Conservation (phyloP, 73 alveolate genomes). For the Tetrahymena thermophila region DNA sequence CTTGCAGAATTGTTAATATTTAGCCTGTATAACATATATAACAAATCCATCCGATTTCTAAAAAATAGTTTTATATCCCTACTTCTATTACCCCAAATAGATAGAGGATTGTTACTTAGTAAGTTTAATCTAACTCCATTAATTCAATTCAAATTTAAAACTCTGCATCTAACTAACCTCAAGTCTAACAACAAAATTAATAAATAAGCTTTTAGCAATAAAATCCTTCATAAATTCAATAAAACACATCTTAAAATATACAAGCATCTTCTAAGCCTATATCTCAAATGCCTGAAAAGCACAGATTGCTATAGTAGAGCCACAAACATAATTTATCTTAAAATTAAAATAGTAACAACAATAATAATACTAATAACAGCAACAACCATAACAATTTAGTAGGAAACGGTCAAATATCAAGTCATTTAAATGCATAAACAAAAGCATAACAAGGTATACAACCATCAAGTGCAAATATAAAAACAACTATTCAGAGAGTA, state of each 20-base stretch:
- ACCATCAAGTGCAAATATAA: not conserved
- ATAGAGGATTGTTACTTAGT: not conserved
- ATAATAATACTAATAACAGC: not conserved
- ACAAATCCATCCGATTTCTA: not conserved
- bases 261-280: not conserved
- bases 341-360: not conserved
- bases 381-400: not conserved
- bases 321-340: not conserved
- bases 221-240: not conserved
- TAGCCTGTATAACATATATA: not conserved
- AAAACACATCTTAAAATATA: not conserved
- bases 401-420: not conserved
- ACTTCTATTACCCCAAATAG: not conserved
- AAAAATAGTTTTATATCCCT: not conserved
- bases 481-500: not conserved
- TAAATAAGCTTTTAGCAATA: not conserved
- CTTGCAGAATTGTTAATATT: not conserved
- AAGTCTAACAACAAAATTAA: not conserved
- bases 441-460: not conserved
- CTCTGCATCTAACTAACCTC: not conserved
- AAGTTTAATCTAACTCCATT: not conserved
- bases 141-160: not conserved
- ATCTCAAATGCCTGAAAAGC: not conserved
- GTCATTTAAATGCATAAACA: not conserved
- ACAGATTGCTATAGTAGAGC: not conserved